phyloP scores from a whole-genome alignment of 2,329 filamentous ascomycete genomes.

The Xylariaceae sp. region DNA sequence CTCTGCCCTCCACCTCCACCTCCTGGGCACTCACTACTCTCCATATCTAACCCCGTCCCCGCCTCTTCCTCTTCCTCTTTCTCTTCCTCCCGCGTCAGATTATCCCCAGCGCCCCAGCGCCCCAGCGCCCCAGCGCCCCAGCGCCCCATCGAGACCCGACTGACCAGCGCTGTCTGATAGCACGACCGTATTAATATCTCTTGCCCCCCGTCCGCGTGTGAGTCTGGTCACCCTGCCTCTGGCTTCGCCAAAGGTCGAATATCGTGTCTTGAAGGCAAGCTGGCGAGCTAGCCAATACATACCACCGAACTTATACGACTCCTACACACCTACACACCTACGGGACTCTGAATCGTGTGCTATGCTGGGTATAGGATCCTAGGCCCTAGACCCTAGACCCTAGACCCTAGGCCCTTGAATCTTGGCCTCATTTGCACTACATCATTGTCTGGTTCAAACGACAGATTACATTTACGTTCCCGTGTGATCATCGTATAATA shows the following conservation, averaged over 20 bases:
- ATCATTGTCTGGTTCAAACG: slow-evolving; percentile 9
- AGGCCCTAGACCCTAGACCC: background rate
- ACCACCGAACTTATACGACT: slow-evolving; percentile 15
- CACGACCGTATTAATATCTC: background rate
- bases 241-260: slow-evolving; percentile 4
- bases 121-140: background rate
- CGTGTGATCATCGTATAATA: background rate
- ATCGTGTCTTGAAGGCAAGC: slow-evolving; percentile 8
- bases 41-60: background rate
- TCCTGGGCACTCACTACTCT: background rate
- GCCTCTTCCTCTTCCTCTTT: background rate
- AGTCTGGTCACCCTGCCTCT: slow-evolving; percentile 7
- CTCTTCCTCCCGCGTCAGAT: background rate
- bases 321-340: slow-evolving; percentile 9
- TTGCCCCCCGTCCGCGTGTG: slow-evolving; percentile 1
- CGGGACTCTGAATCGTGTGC: slow-evolving; percentile 9
- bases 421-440: slow-evolving; percentile 15
- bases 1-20: background rate
- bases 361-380: background rate
- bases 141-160: background rate
- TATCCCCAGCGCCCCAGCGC: slow-evolving; percentile 1
- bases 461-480: background rate
- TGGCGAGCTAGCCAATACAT: background rate
- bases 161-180: background rate
- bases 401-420: slow-evolving; percentile 13